These are phyloP conservation scores for Leccinum longicurvipes DNA, from an alignment of 768 basidiomycete species.

Conservation along the genomic window DNA sequence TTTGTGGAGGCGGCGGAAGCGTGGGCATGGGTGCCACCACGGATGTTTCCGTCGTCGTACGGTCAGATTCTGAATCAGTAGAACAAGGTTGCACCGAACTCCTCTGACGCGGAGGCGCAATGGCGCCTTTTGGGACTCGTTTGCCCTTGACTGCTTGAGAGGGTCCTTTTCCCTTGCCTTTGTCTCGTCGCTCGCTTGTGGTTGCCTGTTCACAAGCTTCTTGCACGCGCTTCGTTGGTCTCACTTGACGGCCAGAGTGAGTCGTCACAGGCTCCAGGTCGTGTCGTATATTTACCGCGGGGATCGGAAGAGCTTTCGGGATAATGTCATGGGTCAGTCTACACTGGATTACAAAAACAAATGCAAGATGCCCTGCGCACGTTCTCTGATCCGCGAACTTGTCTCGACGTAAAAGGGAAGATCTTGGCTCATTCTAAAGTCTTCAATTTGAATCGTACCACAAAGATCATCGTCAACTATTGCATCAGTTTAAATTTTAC, in stretches of 20 bases:
- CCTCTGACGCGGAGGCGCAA: not conserved
- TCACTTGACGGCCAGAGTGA: conserved; percentile 24
- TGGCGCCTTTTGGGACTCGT: not conserved
- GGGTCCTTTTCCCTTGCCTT: not conserved
- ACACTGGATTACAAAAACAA: not conserved
- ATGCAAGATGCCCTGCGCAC: conserved; percentile 8
- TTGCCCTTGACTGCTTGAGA: not conserved
- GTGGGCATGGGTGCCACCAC: not conserved
- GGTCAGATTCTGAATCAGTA: not conserved
- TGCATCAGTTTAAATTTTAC: not conserved
- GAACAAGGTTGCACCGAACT: not conserved
- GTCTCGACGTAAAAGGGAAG: conserved; percentile 28
- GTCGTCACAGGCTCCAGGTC: conserved; percentile 15
- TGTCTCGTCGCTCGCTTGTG: not conserved
- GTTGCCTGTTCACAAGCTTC: conserved; percentile 7
- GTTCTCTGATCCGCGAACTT: conserved; percentile 23
- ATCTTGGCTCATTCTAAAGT: conserved; percentile 31
- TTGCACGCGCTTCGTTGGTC: conserved; percentile 17
- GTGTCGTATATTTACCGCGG: conserved; percentile 1
- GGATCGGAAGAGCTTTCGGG: conserved; percentile 12
- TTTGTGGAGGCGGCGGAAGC: not conserved
- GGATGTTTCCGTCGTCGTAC: not conserved
- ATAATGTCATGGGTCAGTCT: not conserved
- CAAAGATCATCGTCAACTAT: not conserved
- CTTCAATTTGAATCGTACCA: conserved; percentile 2